These are phyloP conservation scores for Camellia oleifera DNA, from an alignment of 179 eudicot species.

Conservation along the genomic window DNA sequence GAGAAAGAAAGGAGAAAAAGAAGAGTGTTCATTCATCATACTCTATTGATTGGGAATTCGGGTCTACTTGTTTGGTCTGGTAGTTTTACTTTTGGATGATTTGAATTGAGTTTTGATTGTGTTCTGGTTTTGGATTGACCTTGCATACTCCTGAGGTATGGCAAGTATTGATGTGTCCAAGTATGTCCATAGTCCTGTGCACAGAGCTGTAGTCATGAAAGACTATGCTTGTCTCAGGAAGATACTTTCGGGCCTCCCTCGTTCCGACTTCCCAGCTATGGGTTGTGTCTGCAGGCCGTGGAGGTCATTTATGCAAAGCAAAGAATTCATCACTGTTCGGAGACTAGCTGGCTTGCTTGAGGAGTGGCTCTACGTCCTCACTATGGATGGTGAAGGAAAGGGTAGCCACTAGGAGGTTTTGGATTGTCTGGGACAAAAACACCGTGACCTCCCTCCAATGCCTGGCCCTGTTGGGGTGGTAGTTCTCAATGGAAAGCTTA, in stretches of 20 bases:
- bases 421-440: conserved; percentile 64
- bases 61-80: conserved; percentile 7
- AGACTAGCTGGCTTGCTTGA: conserved; percentile 73
- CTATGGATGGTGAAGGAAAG: conserved; percentile 51
- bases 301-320: conserved; percentile 81
- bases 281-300: conserved; percentile 70
- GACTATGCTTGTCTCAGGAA: conserved; percentile 62
- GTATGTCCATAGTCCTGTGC: conserved; percentile 76
- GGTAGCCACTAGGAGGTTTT: conserved; percentile 86
- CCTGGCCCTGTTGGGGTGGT: conserved; percentile 75
- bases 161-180: conserved; percentile 53
- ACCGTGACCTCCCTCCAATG: conserved; percentile 54
- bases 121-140: neutral
- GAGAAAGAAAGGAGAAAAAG: no score
- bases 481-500: conserved; percentile 77
- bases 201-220: conserved; percentile 53
- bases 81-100: conserved; percentile 2
- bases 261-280: conserved; percentile 61
- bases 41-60: conserved; percentile 11
- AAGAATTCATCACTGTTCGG: conserved; percentile 66
- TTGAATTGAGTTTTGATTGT: conserved; percentile 1
- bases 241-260: conserved; percentile 59
- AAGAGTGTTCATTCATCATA: conserved; percentile 1
- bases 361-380: conserved; percentile 87
- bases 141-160: conserved; percentile 30